Conservation (phyloP, 2,329 filamentous ascomycete species). For the Penicillium capsulatum region DNA sequence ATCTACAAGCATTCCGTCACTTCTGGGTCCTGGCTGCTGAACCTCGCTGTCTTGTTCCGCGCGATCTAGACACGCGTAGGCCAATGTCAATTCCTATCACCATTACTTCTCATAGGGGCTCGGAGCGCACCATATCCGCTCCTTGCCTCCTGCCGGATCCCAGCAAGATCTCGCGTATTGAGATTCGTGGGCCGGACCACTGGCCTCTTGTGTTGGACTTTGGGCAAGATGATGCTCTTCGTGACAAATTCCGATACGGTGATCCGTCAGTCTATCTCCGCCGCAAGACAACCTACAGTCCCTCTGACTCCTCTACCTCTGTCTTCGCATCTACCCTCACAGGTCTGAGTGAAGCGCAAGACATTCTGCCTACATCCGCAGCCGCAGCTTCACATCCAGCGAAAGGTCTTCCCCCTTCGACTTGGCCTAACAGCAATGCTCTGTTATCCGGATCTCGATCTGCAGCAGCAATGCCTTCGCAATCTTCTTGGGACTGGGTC, state of each 20-base stretch:
- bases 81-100: constrained; percentile 70
- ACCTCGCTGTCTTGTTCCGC: constrained; percentile 78
- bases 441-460: constrained; percentile 19
- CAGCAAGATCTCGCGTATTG: constrained; percentile 36
- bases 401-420: constrained; percentile 24
- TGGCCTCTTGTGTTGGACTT: constrained; percentile 83
- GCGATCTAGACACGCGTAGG: constrained; percentile 78
- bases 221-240: constrained; percentile 56
- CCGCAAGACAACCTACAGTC: constrained; percentile 63
- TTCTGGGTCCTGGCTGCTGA: constrained; percentile 95
- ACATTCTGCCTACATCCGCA: constrained; percentile 34
- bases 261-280: constrained; percentile 73
- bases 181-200: constrained; percentile 54
- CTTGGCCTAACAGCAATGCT: constrained; percentile 22
- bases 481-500: constrained; percentile 66
- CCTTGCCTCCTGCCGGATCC: constrained; percentile 55
- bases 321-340: constrained; percentile 71
- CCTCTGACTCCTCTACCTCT: constrained; percentile 45
- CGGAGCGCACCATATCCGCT: constrained; percentile 40
- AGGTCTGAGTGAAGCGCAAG: constrained; percentile 62
- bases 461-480: constrained; percentile 30
- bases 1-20: constrained; percentile 93
- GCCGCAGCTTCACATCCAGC: constrained; percentile 20
- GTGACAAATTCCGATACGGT: constrained; percentile 57
- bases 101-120: constrained; percentile 54